These are phyloP conservation scores for Coemansia sp. DNA, from an alignment of 192 early-diverging fungal genomes.

Conservation along the genomic window DNA sequence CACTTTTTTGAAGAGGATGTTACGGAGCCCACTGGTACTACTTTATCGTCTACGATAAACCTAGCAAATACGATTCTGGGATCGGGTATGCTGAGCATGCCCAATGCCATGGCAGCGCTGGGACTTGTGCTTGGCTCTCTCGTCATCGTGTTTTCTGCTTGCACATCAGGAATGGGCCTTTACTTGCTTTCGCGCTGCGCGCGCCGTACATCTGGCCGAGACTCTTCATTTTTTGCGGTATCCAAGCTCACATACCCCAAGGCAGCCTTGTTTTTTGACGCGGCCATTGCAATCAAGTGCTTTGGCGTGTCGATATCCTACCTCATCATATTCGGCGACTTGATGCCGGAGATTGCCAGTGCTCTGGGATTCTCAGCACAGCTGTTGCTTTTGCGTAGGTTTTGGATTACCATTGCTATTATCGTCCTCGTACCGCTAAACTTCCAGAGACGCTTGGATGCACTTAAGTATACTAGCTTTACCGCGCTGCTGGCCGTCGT, in stretches of 20 bases:
- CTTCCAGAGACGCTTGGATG: slow-evolving; percentile 82
- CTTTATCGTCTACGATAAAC: slow-evolving; percentile 72
- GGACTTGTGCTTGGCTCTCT: slow-evolving; percentile 82
- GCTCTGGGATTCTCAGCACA: slow-evolving; percentile 27
- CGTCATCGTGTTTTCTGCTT: slow-evolving; percentile 74
- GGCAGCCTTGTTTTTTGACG: slow-evolving; percentile 86
- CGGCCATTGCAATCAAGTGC: slow-evolving; percentile 98
- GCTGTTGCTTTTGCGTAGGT: slow-evolving; percentile 61
- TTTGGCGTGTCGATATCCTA: slow-evolving; percentile 96
- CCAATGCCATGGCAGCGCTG: slow-evolving; percentile 78
- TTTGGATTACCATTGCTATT: slow-evolving; percentile 87
- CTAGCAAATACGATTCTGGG: slow-evolving; percentile 95
- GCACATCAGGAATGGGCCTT: slow-evolving; percentile 77
- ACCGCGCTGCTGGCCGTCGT: slow-evolving; percentile 82
- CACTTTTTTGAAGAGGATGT: slow-evolving; percentile 33
- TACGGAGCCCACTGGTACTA: slow-evolving; percentile 60
- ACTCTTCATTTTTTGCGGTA: slow-evolving; percentile 87
- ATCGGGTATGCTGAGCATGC: slow-evolving; percentile 98
- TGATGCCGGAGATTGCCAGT: slow-evolving; percentile 74
- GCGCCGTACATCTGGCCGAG: slow-evolving; percentile 68
- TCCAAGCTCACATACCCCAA: slow-evolving; percentile 88
- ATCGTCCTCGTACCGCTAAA: slow-evolving; percentile 69
- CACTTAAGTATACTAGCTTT: slow-evolving; percentile 84
- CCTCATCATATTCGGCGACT: slow-evolving; percentile 90
- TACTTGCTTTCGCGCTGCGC: slow-evolving; percentile 79